Percentiles rank a stretch among this genome's conserved stretches.
These are phyloP conservation scores for Ophiosphaerella narmari DNA, from an alignment of 2,329 filamentous ascomycete species.

Conservation along the genomic window DNA sequence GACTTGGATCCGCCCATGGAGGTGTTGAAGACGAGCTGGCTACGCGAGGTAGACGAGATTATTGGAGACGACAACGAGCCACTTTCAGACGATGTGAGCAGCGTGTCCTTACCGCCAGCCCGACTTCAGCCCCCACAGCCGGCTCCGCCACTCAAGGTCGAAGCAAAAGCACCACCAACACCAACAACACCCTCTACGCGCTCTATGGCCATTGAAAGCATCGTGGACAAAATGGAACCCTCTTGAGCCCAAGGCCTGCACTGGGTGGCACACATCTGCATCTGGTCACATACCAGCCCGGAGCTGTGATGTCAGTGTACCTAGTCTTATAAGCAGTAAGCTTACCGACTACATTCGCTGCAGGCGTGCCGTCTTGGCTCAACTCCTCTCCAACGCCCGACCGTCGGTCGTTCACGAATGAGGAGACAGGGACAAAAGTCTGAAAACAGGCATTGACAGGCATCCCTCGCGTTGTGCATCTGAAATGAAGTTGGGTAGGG, in stretches of 20 bases:
- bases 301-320: slow-evolving; percentile 1
- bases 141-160: slow-evolving; percentile 19
- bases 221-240: slow-evolving; percentile 45
- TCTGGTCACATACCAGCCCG: background rate
- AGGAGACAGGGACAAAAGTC: slow-evolving; percentile 1
- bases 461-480: background rate
- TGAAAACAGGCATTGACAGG: background rate
- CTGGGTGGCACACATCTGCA: slow-evolving; percentile 5
- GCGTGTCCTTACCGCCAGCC: slow-evolving; percentile 18
- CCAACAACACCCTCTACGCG: slow-evolving; percentile 44
- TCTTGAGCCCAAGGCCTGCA: slow-evolving; percentile 23
- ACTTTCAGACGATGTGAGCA: slow-evolving; percentile 25
- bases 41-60: slow-evolving; percentile 60
- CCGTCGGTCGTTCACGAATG: slow-evolving; percentile 3
- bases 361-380: slow-evolving; percentile 1
- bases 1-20: slow-evolving; percentile 62
- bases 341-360: slow-evolving; percentile 3
- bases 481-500: background rate
- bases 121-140: slow-evolving; percentile 12
- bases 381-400: slow-evolving; percentile 1
- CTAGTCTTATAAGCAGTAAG: slow-evolving; percentile 6
- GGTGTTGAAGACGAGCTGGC: slow-evolving; percentile 61
- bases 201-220: slow-evolving; percentile 47
- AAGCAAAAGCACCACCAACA: slow-evolving; percentile 41
- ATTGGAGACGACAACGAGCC: slow-evolving; percentile 34